Evolutionary conservation across 257 asterid species (phyloP), one percentile per base, ranked within the genome.

Genomic region (Anisodus tanguticus): DNA sequence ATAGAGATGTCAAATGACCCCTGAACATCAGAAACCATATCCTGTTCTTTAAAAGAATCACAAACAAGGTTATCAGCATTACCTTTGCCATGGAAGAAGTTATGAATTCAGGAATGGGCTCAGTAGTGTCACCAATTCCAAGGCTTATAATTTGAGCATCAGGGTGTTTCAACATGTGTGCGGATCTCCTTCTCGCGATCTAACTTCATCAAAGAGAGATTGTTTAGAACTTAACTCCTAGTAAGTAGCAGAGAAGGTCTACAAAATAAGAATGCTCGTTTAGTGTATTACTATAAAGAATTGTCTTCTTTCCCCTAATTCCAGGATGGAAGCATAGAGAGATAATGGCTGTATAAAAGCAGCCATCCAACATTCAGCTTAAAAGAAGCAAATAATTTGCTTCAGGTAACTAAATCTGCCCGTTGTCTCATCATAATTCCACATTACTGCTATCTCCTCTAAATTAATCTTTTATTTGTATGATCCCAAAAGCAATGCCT

Each of bases 111-210:
- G 99, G 98, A 88, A 97, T 93, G 70, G 98, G 98, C 88, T 93
- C 99, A 5, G 99, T 92, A 54, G 98, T 97, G 93, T 97, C 99
- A 76, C 98, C 99, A 87, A 95, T 95, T 71, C 98, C 98, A 83
- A 97, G 98, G 91, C 97, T 92, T 90, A 97, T 97, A 86, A 97
- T 96, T 88, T 93, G 83, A 67, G 95, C 97, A 85, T 97, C 98
- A 15, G 99, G 98, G 86, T 92, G 83, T 84, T 93, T 97, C 79
- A 85, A 82, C 86, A 92, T 85, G 88, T 97, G 98, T 68, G 96
- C 97, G 84, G 90, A 83, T 88, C 94, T 95, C 79, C 97, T 90
- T 83, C 97, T 91, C 47, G 96, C 99, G 82, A 97, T 91, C 98
- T 97, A 86, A 86, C 81, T 64, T 9, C 54, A 58, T 8, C 70